phyloP scores from a whole-genome alignment of 306 rosid species.

The Vicia sativa region DNA sequence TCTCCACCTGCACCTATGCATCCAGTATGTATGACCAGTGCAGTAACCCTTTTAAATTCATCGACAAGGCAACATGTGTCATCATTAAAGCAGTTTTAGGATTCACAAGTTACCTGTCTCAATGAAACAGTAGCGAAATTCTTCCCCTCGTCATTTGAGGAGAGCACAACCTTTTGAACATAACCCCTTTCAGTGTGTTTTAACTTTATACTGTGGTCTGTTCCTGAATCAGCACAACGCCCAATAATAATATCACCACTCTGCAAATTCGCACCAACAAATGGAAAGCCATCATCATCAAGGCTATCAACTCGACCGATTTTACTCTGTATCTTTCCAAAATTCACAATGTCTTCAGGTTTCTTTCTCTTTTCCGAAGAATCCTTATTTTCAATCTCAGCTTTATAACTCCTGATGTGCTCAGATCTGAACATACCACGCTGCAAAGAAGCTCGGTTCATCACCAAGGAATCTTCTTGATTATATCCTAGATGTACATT shows the following conservation, averaged over 20 bases:
- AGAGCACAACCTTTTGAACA: slow-evolving; percentile 90
- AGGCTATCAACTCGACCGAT: slow-evolving; percentile 92
- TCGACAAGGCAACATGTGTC: slow-evolving; percentile 3
- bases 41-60: not conserved
- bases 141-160: slow-evolving; percentile 95
- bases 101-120: slow-evolving; percentile 71
- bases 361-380: slow-evolving; percentile 74
- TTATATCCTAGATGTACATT: slow-evolving; percentile 94
- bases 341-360: slow-evolving; percentile 73
- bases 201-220: slow-evolving; percentile 84
- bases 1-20: not conserved
- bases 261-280: slow-evolving; percentile 81
- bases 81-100: slow-evolving; percentile 2
- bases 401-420: slow-evolving; percentile 85
- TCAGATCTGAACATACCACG: slow-evolving; percentile 98
- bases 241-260: slow-evolving; percentile 92
- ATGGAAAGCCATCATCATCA: slow-evolving; percentile 95
- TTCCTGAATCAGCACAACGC: slow-evolving; percentile 83
- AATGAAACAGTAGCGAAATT: slow-evolving; percentile 88
- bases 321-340: slow-evolving; percentile 86
- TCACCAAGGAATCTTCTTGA: slow-evolving; percentile 96
- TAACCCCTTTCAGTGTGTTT: slow-evolving; percentile 94
- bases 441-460: slow-evolving; percentile 94
- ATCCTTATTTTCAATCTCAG: slow-evolving; percentile 82
- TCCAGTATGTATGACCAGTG: slow-evolving; percentile 8